Conservation (phyloP, 2,329 filamentous ascomycete species). For the Tetracladium maxilliforme region DNA sequence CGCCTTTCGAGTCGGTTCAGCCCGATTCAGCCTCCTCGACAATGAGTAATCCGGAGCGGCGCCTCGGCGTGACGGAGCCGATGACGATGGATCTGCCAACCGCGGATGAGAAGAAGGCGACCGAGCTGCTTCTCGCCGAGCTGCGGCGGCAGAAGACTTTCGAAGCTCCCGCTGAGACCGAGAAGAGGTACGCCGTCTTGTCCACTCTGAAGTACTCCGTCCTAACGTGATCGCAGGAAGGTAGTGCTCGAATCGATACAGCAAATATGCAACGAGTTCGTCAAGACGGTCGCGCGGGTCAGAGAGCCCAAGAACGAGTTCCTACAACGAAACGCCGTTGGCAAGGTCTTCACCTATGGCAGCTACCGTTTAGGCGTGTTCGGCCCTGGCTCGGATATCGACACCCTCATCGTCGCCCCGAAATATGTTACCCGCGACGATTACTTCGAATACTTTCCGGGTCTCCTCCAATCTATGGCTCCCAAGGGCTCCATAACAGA, state of each 20-base stretch:
- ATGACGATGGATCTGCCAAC: conserved; percentile 69
- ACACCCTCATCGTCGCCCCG: conserved; percentile 84
- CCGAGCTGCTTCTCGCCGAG: conserved; percentile 68
- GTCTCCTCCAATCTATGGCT: conserved; percentile 61
- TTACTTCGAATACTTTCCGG: conserved; percentile 85
- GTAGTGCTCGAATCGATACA: conserved; percentile 62
- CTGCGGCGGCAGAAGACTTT: conserved; percentile 85
- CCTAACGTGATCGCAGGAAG: conserved; percentile 35
- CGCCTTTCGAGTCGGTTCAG: no score
- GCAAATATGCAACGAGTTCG: conserved; percentile 71
- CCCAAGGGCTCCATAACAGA: conserved; percentile 70
- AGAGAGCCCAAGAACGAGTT: conserved; percentile 56
- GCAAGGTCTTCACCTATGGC: conserved; percentile 90
- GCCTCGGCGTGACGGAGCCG: conserved; percentile 61
- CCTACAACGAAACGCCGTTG: conserved; percentile 75
- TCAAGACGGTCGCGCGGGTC: conserved; percentile 48
- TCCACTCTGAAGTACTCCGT: conserved; percentile 2
- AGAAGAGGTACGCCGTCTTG: conserved; percentile 48
- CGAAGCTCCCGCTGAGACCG: conserved; percentile 68
- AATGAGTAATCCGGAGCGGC: neutral
- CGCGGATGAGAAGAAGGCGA: conserved; percentile 59
- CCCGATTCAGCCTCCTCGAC: no score
- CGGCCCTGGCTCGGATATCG: conserved; percentile 92
- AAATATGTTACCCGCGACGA: conserved; percentile 80
- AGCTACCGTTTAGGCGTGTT: conserved; percentile 92